Evolutionary conservation across 768 basidiomycete species (phyloP), one percentile per base, ranked within the genome.

Genomic region (Crucibulum laeve): DNA sequence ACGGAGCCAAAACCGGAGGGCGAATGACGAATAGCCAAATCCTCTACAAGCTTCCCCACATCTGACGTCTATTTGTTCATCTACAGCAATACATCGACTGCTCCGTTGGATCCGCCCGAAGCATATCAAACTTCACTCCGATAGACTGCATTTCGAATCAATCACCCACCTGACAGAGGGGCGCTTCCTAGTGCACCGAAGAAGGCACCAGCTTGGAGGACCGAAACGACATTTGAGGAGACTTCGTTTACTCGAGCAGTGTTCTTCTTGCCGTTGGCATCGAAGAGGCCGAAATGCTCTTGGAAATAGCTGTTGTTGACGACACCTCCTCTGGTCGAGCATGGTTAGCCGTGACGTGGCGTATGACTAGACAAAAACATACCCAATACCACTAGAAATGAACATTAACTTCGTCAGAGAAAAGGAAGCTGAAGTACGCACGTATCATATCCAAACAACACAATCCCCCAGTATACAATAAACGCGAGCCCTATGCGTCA

Each of bases 191-290:
- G 59, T 10, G 90, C 87, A 45, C 91, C 91, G 55, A 92, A 92
- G 73, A 92, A 91, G 0, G 88, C 87, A 8, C 89, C 89, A 3
- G 82, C 87, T 58, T 92, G 91, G 8, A 93, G 73, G 4, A 92
- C 87, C 3, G 91, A 88, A 11, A 93, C 91, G 34, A 94, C 83
- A 50, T 87, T 90, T 33, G 85, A 84, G 0, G 82, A 83, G 14
- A 91, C 68, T 3, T 70, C 65, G 44, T 84, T 74, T 18, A 53
- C 51, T 42, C 59, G 61, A 37, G 47, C 49, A 15, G 38, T 24
- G 57, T 81, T 61, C 32, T 60, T 57, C 1, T 52, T 54, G 15
- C 78, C 78, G 42, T 76, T 58, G 1, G 65, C 40, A 25, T 73
- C 66, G 40, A 68, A 58, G 41, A 87, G 68, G 13, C 78, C 79